phyloP scores from a whole-genome alignment of 805 yeast species.

The Starmerella bacillaris region DNA sequence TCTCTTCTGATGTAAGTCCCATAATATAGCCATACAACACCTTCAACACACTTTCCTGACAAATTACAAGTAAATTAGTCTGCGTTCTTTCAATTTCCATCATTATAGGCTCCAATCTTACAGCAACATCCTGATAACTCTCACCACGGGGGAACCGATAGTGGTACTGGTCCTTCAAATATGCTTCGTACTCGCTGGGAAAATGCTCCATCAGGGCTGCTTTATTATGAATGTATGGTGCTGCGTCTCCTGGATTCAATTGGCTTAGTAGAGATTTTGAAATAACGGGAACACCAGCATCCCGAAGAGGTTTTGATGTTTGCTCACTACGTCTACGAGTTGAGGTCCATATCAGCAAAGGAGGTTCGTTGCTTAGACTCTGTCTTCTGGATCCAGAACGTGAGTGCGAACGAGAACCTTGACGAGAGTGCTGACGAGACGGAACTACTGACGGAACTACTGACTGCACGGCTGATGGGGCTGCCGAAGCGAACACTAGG shows the following conservation, averaged over 20 bases:
- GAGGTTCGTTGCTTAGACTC: slow-evolving; percentile 10
- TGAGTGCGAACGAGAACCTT: neutral
- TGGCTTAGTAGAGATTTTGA: slow-evolving; percentile 75
- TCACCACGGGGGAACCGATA: slow-evolving; percentile 84
- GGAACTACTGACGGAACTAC: slow-evolving; percentile 8
- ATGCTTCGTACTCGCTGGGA: slow-evolving; percentile 54
- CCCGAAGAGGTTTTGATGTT: slow-evolving; percentile 51
- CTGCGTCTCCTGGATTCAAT: slow-evolving; percentile 75
- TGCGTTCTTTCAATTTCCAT: slow-evolving; percentile 80
- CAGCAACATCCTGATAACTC: slow-evolving; percentile 88
- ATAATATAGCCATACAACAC: slow-evolving; percentile 87
- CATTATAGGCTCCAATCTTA: slow-evolving; percentile 79
- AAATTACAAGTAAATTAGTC: slow-evolving; percentile 71
- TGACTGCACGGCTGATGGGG: slow-evolving; percentile 7
- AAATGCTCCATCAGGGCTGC: slow-evolving; percentile 40
- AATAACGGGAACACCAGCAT: slow-evolving; percentile 42
- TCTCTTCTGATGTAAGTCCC: slow-evolving; percentile 77
- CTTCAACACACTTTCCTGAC: slow-evolving; percentile 77
- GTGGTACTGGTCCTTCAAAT: slow-evolving; percentile 69
- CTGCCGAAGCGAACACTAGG: slow-evolving; percentile 10
- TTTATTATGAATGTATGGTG: slow-evolving; percentile 34
- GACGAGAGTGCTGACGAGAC: slow-evolving; percentile 1
- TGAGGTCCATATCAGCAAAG: slow-evolving; percentile 84
- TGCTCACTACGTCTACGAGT: slow-evolving; percentile 69
- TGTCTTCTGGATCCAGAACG: neutral